A percentile compares a stretch with the other conserved stretches of the same genome.
Conservation (phyloP, 2,329 filamentous ascomycete species). For the Alternaria atra region DNA sequence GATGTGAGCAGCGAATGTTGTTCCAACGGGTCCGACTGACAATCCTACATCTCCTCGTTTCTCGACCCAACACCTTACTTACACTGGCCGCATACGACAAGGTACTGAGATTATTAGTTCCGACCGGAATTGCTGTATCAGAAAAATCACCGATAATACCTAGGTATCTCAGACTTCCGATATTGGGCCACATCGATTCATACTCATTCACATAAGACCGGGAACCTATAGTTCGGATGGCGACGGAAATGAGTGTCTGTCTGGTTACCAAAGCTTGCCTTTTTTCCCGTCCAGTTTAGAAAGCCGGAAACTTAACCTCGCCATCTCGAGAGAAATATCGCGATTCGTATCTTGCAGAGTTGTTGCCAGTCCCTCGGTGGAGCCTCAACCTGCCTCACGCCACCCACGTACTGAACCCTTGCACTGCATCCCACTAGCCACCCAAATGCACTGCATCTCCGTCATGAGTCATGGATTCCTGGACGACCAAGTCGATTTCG, state of each 20-base stretch:
- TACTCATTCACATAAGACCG: not conserved
- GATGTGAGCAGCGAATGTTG: not conserved
- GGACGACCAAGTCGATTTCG: not conserved
- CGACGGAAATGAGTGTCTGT: not conserved
- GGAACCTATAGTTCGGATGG: not conserved
- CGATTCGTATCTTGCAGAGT: not conserved
- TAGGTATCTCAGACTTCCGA: not conserved
- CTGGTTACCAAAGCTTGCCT: not conserved
- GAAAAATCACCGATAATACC: no score
- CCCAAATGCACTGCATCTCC: not conserved
- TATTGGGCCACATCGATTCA: not conserved
- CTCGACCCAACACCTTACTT: not conserved
- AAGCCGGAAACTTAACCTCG: not conserved
- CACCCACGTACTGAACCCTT: not conserved
- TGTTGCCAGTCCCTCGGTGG: not conserved
- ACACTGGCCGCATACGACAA: not conserved
- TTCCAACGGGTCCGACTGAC: not conserved
- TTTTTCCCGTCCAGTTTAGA: not conserved
- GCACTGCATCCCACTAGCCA: not conserved
- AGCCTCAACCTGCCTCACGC: not conserved
- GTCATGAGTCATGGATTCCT: not conserved
- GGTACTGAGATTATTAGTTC: no score
- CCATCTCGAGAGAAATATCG: not conserved
- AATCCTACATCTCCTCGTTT: not conserved
- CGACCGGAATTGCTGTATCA: no score